Evolutionary conservation across 1,284 basidiomycete genomes (phyloP), one percentile per base, ranked within the genome.

Genomic region (Cutaneotrichosporon sp.): DNA sequence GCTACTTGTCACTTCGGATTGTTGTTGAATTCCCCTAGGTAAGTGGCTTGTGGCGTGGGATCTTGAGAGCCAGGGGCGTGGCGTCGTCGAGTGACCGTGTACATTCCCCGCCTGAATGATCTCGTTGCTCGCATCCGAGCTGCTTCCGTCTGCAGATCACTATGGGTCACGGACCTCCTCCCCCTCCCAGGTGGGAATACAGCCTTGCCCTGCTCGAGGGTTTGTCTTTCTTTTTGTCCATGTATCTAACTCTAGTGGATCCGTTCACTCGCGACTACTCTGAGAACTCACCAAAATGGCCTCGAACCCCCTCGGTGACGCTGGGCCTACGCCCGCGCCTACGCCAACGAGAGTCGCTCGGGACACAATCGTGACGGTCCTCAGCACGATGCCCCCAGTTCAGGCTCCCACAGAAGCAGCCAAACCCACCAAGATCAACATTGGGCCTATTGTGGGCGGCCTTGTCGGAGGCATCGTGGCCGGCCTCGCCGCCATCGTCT

Each of bases 381-480:
- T 65, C 26, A 60, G 47, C 50, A 66, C 60, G 8, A 52, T 62
- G 42, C 18, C 42, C 2, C 18, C 42, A 18, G 11, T 22, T 9
- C 22, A 26, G 22, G 13, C 49, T 11, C 14, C 49, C 22, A 26
- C 49, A 14, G 22, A 13, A 16, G 26, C 49, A 10, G 22, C 49
- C 49, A 10, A 30, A 22, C 9, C 9, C 14, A 13, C 18, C 7
- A 56, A 61, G 46, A 13, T 30, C 22, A 38, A 42, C 22, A 26
- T 68, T 38, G 72, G 67, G 1, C 66, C 73, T 7, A 70, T 74
- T 22, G 69, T 72, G 8, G 73, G 73, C n/a, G 73, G 71, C 18
- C 68, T 74, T 10, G 56, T 74, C 10, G 73, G 70, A 32, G 73
- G 73, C 9, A 63, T 74, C 36, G 70, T 58, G 2, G 71, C 64